Conservation (phyloP, 208 protist genomes). For the Leishmania guyanensis region DNA sequence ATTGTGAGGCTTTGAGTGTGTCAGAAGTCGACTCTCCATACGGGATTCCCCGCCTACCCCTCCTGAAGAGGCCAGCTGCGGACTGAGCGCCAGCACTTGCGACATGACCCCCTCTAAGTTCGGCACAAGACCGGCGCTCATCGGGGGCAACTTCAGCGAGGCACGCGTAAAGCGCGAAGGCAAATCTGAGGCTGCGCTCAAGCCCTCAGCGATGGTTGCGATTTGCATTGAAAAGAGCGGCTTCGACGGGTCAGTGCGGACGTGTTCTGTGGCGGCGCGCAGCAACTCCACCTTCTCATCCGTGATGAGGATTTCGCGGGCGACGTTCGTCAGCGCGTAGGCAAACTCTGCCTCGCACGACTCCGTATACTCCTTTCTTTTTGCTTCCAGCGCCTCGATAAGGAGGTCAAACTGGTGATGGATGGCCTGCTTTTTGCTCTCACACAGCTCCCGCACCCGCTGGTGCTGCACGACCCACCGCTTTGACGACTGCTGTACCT, state of each 20-base stretch:
- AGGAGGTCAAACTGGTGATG: conserved; percentile 82
- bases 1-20: conserved; percentile 5
- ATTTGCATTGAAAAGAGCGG: conserved; percentile 88
- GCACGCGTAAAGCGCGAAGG: conserved; percentile 51
- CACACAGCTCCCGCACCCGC: conserved; percentile 58
- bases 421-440: conserved; percentile 70
- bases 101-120: conserved; percentile 76
- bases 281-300: conserved; percentile 83
- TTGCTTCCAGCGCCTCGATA: conserved; percentile 66
- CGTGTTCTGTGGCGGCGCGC: conserved; percentile 66
- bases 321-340: conserved; percentile 63
- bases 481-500: conserved; percentile 49
- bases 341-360: conserved; percentile 74
- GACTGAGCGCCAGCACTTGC: conserved; percentile 50
- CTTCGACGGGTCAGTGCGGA: conserved; percentile 47
- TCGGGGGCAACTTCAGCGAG: conserved; percentile 46
- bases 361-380: conserved; percentile 75
- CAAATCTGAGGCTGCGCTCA: conserved; percentile 48
- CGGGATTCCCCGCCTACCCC: neutral
- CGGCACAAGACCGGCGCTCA: conserved; percentile 54
- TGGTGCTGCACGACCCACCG: conserved; percentile 82
- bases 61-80: neutral
- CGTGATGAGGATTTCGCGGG: conserved; percentile 70
- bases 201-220: conserved; percentile 77
- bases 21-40: neutral